Evolutionary conservation across 768 basidiomycete species (phyloP), one percentile per base, ranked within the genome.

Genomic region (Lentinula boryana): DNA sequence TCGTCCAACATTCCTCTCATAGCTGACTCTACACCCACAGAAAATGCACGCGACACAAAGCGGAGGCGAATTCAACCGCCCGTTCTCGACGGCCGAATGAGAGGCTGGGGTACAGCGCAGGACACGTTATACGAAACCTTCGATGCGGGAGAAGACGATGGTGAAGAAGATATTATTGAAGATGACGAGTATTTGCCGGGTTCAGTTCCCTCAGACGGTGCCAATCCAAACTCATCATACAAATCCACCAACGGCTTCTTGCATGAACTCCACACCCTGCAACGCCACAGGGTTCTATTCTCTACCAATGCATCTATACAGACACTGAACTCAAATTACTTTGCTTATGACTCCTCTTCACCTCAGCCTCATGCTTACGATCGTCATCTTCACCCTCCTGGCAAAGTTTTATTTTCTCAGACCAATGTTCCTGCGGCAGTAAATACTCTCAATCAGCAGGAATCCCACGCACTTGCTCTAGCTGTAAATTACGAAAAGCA

Each of bases 231-330:
- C 56, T 67, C 73, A 66, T 73, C 80, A 63, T 93, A 92, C 74
- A 80, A 80, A 68, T 73, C 76, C 35, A 75, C 82, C 60, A 93
- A 93, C 71, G 80, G 65, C 51, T 73, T 89, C 64, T 81, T 93
- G 40, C 84, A 87, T 60, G 84, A 91, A 66, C 69, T 91, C 56
- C 90, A 62, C 50, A 77, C 83, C 41, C 77, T 86, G 23, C 80
- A 88, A 64, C 83, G 87, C 58, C 86, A 89, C 66, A 79, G 88
- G 54, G 73, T 84, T 36, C 61, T 84, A 27, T 84, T 63, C 64
- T 38, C 50, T 21, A n/a, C 36, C 49, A 31, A 48, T 41, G 3
- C 36, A 21, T 6, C 49, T 16, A 18, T 33, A 36, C 48, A 59
- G 15, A 12, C 21, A 21, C 43, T 50, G 27, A 40, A 9, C 27